Conservation (phyloP, 495 filamentous ascomycete species). For the Astrocystis sublimbata region DNA sequence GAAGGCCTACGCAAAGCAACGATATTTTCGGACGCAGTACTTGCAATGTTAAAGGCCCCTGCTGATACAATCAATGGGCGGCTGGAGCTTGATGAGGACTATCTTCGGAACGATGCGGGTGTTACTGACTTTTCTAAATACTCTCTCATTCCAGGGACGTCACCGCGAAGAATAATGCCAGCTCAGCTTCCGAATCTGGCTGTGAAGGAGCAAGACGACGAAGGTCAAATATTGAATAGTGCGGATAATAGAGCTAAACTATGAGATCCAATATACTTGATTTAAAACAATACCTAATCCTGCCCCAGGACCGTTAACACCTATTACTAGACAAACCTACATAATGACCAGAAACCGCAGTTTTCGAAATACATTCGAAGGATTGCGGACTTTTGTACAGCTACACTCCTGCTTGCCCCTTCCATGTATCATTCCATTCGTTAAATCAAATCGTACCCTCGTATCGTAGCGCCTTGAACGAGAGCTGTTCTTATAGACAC, state of each 20-base stretch:
- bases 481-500: neutral
- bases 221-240: constrained; percentile 74
- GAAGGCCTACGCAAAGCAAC: constrained; percentile 66
- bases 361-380: neutral
- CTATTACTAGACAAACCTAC: neutral
- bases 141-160: constrained; percentile 62
- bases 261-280: neutral
- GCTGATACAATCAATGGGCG: constrained; percentile 65
- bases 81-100: constrained; percentile 79
- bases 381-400: neutral
- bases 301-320: neutral
- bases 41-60: constrained; percentile 70
- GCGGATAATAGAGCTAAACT: constrained; percentile 30
- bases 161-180: constrained; percentile 79
- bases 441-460: neutral
- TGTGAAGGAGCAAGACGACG: constrained; percentile 80
- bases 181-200: constrained; percentile 65
- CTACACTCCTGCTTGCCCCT: neutral
- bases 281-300: neutral
- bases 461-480: neutral
- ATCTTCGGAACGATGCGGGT: constrained; percentile 62
- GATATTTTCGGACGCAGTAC: constrained; percentile 78
- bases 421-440: neutral
- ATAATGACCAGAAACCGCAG: neutral
- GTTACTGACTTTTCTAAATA: constrained; percentile 76